Percentiles rank a stretch among this genome's conserved stretches.
phyloP scores from a whole-genome alignment of 2,329 filamentous ascomycete species.

The Xylogone sp. region DNA sequence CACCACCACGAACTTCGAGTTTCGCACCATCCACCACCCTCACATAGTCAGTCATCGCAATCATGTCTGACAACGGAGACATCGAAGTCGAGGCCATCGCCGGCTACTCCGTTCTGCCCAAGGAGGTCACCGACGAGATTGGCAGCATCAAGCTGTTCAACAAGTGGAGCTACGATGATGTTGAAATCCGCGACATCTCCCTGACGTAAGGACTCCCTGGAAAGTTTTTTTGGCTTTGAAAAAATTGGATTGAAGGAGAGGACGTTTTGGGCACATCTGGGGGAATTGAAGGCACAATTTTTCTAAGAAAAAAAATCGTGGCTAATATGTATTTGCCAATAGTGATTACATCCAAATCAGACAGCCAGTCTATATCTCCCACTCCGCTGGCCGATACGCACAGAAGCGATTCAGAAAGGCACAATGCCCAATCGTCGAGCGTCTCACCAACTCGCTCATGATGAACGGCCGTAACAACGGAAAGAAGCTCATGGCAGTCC shows the following conservation, averaged over 20 bases:
- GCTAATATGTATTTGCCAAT: constrained; percentile 32
- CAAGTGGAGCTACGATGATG: constrained; percentile 96
- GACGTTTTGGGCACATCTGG: neutral
- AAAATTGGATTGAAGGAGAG: constrained; percentile 16
- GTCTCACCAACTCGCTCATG: constrained; percentile 99
- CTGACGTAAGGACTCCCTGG: constrained; percentile 75
- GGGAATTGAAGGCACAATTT: constrained; percentile 3
- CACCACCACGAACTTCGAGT: neutral
- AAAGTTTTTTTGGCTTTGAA: constrained; percentile 6
- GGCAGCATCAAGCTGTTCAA: constrained; percentile 96
- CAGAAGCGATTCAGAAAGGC: constrained; percentile 99
- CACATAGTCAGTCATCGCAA: constrained; percentile 38
- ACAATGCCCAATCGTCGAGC: constrained; percentile 99
- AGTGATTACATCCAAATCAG: constrained; percentile 99
- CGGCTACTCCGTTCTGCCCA: constrained; percentile 76
- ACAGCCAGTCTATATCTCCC: constrained; percentile 96
- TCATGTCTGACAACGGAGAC: constrained; percentile 93
- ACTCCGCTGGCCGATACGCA: constrained; percentile 98
- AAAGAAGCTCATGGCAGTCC: constrained; percentile 99
- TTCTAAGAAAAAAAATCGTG: constrained; percentile 9
- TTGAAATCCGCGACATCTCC: constrained; percentile 99
- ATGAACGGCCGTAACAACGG: constrained; percentile 99
- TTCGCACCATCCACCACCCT: neutral
- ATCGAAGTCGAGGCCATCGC: constrained; percentile 81
- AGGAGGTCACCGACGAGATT: constrained; percentile 86